Percentiles rank a stretch among this genome's conserved stretches.
Conservation (phyloP, 1,284 basidiomycete genomes). For the Coniferiporia weirii region DNA sequence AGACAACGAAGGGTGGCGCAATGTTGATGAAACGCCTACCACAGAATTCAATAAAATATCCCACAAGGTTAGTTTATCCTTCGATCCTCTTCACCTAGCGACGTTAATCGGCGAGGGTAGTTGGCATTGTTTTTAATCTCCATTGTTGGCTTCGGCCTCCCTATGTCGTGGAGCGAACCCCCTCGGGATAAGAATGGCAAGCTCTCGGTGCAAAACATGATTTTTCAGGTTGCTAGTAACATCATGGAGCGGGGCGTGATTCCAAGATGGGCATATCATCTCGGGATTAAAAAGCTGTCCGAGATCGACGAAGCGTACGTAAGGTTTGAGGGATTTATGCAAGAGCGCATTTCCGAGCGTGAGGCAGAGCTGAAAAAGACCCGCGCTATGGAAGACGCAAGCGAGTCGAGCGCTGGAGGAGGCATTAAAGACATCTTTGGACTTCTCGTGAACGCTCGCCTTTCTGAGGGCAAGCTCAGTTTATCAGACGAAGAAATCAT, state of each 20-base stretch:
- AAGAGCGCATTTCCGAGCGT: slow-evolving; percentile 2
- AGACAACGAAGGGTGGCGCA: slow-evolving; percentile 26
- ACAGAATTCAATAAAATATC: neutral
- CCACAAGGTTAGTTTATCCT: slow-evolving; percentile 1
- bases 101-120: neutral
- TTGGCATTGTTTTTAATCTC: slow-evolving; percentile 15
- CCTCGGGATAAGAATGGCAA: slow-evolving; percentile 8
- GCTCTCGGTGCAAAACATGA: slow-evolving; percentile 12
- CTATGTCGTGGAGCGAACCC: slow-evolving; percentile 14
- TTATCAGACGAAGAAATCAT: slow-evolving; percentile 19
- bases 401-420: neutral
- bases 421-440: slow-evolving; percentile 14
- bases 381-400: neutral
- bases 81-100: neutral
- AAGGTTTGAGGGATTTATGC: slow-evolving; percentile 13
- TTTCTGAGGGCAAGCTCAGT: slow-evolving; percentile 14
- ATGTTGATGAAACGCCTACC: slow-evolving; percentile 11
- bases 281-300: slow-evolving; percentile 7
- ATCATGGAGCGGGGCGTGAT: slow-evolving; percentile 4
- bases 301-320: slow-evolving; percentile 13
- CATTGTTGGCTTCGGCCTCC: slow-evolving; percentile 18
- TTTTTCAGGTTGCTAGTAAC: slow-evolving; percentile 10
- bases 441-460: slow-evolving; percentile 13
- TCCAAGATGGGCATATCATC: slow-evolving; percentile 12
- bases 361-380: slow-evolving; percentile 13